Conservation (phyloP, 2,329 filamentous ascomycete species). For the Bimuria novae-zelandiae region DNA sequence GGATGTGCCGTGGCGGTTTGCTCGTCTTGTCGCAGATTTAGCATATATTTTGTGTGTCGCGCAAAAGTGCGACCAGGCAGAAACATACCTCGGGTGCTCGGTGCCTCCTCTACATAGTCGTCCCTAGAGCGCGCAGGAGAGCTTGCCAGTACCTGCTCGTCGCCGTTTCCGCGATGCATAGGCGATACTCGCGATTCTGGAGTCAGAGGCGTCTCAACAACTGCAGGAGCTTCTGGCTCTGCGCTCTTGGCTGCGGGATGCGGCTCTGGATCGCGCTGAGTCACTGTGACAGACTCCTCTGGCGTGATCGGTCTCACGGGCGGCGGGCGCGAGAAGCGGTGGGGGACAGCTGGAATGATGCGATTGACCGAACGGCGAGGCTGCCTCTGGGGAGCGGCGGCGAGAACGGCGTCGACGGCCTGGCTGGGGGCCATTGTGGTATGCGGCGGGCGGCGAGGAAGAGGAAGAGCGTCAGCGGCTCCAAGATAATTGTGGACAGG, state of each 20-base stretch:
- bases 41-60: background rate
- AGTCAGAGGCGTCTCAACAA: slow-evolving; percentile 28
- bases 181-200: slow-evolving; percentile 34
- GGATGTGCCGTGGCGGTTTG: background rate
- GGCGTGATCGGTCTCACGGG: slow-evolving; percentile 34
- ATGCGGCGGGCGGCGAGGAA: slow-evolving; percentile 2
- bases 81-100: slow-evolving; percentile 27
- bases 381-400: slow-evolving; percentile 28
- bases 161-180: slow-evolving; percentile 15
- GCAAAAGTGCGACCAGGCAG: background rate
- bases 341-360: slow-evolving; percentile 46
- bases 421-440: slow-evolving; percentile 34
- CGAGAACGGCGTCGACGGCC: slow-evolving; percentile 27
- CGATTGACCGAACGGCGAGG: slow-evolving; percentile 33
- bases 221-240: slow-evolving; percentile 16
- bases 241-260: slow-evolving; percentile 19
- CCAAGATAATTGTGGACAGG: slow-evolving; percentile 52
- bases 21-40: slow-evolving; percentile 5
- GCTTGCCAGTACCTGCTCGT: slow-evolving; percentile 16
- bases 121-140: slow-evolving; percentile 22
- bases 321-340: slow-evolving; percentile 37
- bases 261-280: slow-evolving; percentile 20
- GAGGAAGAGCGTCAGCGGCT: slow-evolving; percentile 38
- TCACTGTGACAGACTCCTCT: slow-evolving; percentile 28
- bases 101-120: slow-evolving; percentile 19